Evolutionary conservation across 805 yeast species (phyloP), one percentile per base, ranked within the genome.

Genomic region (Kodamaea lidongshanica): DNA sequence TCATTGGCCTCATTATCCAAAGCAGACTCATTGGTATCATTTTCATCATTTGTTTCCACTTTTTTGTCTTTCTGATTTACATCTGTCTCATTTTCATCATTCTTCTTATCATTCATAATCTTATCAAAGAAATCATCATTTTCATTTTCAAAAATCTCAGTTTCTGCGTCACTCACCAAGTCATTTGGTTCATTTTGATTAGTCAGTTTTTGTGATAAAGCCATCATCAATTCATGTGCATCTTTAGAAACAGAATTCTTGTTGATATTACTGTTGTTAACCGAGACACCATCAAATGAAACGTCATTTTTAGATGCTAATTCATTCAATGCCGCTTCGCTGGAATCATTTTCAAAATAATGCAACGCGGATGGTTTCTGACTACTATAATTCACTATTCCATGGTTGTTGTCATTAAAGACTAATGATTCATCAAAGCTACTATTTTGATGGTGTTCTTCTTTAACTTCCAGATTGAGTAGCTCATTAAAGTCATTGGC

Each of bases 91-190:
- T 12, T 10, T 12, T 28, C 32, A 10, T 12, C 12, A 8, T 13
- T 17, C 8, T 25, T 21, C 7, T 22, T 23, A 6, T 25, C 15
- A 20, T 22, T 19, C 15, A 28, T 19, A 18, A 14, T 14, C 18
- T 28, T 23, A 11, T 23, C 25, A 6, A 16, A 12, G 11, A 17
- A 19, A 18, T 27, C 27, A 12, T 17, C 28, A 12, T 12, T 23
- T 18, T 29, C 25, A n/a, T 40, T 46, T 27, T 51, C 58, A 14
- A 45, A 38, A 1, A 48, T 37, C 6, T 52, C 52, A 2, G 60
- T 56, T 35, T 56, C 59, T 1, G 52, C 36, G 37, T 54, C 60
- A 34, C 59, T 54, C 27, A 30, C 29, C 20, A 28, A 28, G 2
- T 46, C 54, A 5, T 31, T 33, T 9, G 23, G 16, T 7, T 23